Percentiles rank a stretch among this genome's conserved stretches.
phyloP scores from a whole-genome alignment of 176 grass and related monocot species.

The Zoysia japonica region DNA sequence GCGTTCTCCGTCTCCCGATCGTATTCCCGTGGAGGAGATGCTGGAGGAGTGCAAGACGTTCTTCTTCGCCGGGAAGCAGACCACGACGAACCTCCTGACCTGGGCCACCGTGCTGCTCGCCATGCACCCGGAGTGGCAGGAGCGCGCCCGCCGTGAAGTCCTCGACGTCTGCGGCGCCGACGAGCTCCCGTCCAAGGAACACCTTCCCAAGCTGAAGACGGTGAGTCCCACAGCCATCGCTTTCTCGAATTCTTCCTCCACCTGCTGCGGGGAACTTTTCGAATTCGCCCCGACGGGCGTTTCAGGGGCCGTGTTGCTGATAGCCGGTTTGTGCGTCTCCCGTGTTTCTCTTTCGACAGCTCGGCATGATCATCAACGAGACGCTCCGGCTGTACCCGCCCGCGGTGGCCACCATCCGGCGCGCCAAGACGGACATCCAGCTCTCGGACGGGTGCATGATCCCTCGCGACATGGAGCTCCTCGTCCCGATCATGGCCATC shows the following conservation, averaged over 20 bases:
- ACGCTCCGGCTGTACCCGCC: conserved; percentile 79
- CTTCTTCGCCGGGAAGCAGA: conserved; percentile 99
- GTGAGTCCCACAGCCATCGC: conserved; percentile 27
- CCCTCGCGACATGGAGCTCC: conserved; percentile 62
- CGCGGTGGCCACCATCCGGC: conserved; percentile 76
- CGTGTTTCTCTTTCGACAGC: conserved; percentile 35
- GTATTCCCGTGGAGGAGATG: conserved; percentile 67
- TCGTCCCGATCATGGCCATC: conserved; percentile 81
- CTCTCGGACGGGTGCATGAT: conserved; percentile 58
- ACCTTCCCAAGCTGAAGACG: conserved; percentile 77
- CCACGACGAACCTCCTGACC: conserved; percentile 78
- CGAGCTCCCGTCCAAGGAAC: conserved; percentile 64
- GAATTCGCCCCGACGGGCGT: neutral
- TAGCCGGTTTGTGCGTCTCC: no score
- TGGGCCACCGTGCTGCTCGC: conserved; percentile 92
- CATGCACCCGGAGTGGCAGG: conserved; percentile 96
- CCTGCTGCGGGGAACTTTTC: neutral
- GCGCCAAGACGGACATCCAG: conserved; percentile 60
- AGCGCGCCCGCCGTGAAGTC: conserved; percentile 68
- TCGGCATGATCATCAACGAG: conserved; percentile 80
- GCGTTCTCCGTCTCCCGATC: neutral
- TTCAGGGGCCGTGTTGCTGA: neutral
- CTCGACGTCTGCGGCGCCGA: conserved; percentile 63
- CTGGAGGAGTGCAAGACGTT: conserved; percentile 99
- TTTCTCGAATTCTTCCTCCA: neutral